phyloP scores from a whole-genome alignment of 768 basidiomycete genomes.

The Pleurotus salmoneostramineus region DNA sequence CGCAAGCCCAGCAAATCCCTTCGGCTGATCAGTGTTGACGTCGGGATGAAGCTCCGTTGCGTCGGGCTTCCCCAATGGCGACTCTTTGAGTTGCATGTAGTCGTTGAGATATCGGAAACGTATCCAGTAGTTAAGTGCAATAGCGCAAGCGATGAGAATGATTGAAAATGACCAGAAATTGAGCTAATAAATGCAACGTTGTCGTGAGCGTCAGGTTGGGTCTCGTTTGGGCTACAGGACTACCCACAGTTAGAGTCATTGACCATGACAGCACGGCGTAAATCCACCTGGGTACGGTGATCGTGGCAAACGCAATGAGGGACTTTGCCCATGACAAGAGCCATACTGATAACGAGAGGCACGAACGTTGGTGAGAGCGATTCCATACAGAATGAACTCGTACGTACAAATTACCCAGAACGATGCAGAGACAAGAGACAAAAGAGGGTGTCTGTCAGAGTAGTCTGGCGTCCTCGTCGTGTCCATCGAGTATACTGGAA shows the following conservation, averaged over 20 bases:
- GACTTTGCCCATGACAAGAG: conserved; percentile 73
- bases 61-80: conserved; percentile 77
- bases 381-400: conserved; percentile 1
- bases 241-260: conserved; percentile 77
- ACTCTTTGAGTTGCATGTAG: conserved; percentile 75
- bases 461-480: conserved; percentile 28
- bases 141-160: conserved; percentile 62
- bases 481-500: conserved; percentile 25
- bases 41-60: conserved; percentile 90
- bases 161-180: conserved; percentile 90
- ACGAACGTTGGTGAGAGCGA: conserved; percentile 1
- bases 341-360: conserved; percentile 54
- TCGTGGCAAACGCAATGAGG: conserved; percentile 75
- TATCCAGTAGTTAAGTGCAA: conserved; percentile 80
- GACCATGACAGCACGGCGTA: conserved; percentile 82
- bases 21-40: conserved; percentile 71
- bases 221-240: conserved; percentile 14
- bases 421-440: conserved; percentile 74
- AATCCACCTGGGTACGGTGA: conserved; percentile 76
- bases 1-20: conserved; percentile 66
- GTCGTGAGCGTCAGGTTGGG: conserved; percentile 1
- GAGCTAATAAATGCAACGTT: conserved; percentile 41
- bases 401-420: conserved; percentile 82
- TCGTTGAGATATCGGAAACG: conserved; percentile 77
- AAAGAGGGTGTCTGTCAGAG: conserved; percentile 59